Evolutionary conservation across 495 filamentous ascomycete genomes (phyloP), one percentile per base, ranked within the genome.

Genomic region (Cercophora scortea): DNA sequence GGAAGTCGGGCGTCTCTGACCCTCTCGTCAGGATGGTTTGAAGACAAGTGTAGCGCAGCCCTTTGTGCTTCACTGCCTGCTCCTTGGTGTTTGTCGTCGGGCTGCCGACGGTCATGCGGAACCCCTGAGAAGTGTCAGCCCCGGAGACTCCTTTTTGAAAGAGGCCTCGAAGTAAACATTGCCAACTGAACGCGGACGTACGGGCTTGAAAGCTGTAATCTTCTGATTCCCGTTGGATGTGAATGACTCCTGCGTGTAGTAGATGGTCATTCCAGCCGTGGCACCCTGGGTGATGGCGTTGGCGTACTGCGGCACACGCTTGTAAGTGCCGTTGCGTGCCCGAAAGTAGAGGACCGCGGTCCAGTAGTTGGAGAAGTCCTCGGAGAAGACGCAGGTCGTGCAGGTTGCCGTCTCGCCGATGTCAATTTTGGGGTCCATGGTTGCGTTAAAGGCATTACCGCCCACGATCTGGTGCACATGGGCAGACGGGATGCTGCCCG

Each of bases 71-170:
- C 55, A 67, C 61, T 17, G 57, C 60, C n/a, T 67, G 19, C n/a
- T 62, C 58, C 8, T 65, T 49, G 12, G 52, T 60, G 33, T 38
- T 58, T 32, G 61, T 67, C 16, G 75, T 70, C 51, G 54, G 68
- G 56, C 76, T 72, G 49, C 74, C 74, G 50, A 76, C 72, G 0
- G 73, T 76, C 74, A 78, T 77, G 32, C 75, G 73, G 66, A 78
- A 78, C 32, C 75, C 74, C 72, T 75, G 47, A 13, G 40, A 10
- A 18, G 77, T 36, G 76, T 74, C 1, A 73, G 78, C 74, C 25
- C 25, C 5, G 25, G 5, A 25, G 25, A 25, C 25, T 2, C 25
- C n/a, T n/a, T n/a, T n/a, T n/a, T n/a, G 5, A 25, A 25, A 25
- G 2, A 25, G 5, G 5, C 25, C 25, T 25, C 25, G 25, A 5